Base-by-base conservation (phyloP, 208 protist genomes). In the Trypanosoma grayi region DNA sequence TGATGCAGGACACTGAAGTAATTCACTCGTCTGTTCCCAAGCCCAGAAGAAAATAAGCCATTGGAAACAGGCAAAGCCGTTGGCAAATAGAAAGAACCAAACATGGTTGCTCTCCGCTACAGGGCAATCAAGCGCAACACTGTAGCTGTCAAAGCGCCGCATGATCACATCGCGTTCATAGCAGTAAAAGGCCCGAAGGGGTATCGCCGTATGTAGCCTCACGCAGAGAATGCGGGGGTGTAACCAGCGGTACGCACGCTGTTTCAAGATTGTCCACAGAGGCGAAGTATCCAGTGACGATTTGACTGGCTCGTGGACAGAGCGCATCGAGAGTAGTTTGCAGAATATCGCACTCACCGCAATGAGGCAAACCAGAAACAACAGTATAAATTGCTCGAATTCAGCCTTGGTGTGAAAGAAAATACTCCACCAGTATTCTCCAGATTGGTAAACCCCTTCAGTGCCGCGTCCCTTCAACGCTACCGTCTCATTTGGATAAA, bases 161-260 rank as follows among this genome's bases (percentile, higher is more conserved):
- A 93, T 66, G 20, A 89, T 28, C 11, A 79, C 71, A 56, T 93
- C 87, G 10, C 66, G 60, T 66, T 93, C 81, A 39, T 58, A 73
- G 67, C 83, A 93, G 63, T 93, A 88, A 60, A 93, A 93, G 10
- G 77, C 67, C 39, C 87, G 83, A 59, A 89, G 58, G 13, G 87
- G 87, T 16, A 91, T 40, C 44, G 84, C 62, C 36, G 71, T 58
- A 60, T 93, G 83, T 0, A 73, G 73, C 56, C 89, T 76, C 50
- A 65, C 43, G 24, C 75, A 73, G 47, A 80, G 66, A 36, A 81
- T 70, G 40, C 87, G 83, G 1, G 83, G 81, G 65, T 93, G 83
- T 33, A 89, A 69, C 72, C 72, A 90, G 20, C 51, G 34, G 57
- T 83, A 88, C 36, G 70, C 71, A 20, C 79, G 70, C n/a, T 69